Conservation (phyloP, 176 grass and related monocot species). For the Phragmites australis region DNA sequence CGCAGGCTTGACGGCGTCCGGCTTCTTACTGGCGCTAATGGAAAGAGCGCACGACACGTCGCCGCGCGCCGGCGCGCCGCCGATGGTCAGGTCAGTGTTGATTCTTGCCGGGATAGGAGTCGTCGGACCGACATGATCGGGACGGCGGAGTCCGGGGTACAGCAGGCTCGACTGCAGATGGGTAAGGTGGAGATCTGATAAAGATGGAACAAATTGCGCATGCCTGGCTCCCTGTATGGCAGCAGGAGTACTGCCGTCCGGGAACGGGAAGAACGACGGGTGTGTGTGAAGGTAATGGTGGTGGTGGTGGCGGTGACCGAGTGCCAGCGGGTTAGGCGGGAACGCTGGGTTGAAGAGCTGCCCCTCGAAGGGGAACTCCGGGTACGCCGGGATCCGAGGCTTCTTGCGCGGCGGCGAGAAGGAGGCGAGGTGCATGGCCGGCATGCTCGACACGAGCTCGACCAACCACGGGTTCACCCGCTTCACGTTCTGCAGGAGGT, state of each 20-base stretch:
- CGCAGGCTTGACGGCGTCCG: conserved; percentile 37
- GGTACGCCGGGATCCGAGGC: conserved; percentile 43
- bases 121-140: conserved; percentile 4
- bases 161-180: conserved; percentile 60
- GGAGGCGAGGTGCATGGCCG: conserved; percentile 66
- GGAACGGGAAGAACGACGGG: conserved; percentile 51
- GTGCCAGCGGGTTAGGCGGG: conserved; percentile 35
- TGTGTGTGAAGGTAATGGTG: conserved; percentile 15
- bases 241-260: conserved; percentile 63
- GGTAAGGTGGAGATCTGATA: conserved; percentile 70
- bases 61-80: conserved; percentile 12
- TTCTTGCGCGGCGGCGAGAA: conserved; percentile 74
- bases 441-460: conserved; percentile 82
- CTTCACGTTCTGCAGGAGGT: conserved; percentile 90
- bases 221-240: conserved; percentile 99
- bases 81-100: conserved; percentile 53
- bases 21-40: conserved; percentile 38
- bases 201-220: conserved; percentile 62
- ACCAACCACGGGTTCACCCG: conserved; percentile 91
- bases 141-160: conserved; percentile 32
- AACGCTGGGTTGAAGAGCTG: conserved; percentile 51
- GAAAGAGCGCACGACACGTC: conserved; percentile 29
- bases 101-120: conserved; percentile 13
- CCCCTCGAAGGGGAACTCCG: conserved; percentile 65
- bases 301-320: neutral